phyloP scores from a whole-genome alignment of 2,329 filamentous ascomycete genomes.

The Erysiphe neolycopersici region DNA sequence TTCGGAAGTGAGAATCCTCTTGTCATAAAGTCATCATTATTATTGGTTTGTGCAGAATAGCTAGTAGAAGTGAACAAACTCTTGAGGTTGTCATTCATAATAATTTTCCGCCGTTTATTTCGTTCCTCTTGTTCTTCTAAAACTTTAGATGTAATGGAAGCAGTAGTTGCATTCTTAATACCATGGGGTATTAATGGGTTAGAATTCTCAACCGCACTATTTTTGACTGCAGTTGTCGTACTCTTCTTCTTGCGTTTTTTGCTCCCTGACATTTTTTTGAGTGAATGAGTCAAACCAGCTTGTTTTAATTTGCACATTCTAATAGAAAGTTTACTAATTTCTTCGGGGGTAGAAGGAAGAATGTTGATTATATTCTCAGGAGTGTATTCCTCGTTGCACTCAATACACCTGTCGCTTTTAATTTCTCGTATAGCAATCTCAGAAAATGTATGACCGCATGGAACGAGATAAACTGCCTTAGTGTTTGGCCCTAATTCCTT shows the following conservation, averaged over 20 bases:
- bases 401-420: constrained; percentile 31
- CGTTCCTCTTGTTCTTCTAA: constrained; percentile 62
- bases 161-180: constrained; percentile 75
- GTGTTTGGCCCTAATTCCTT: constrained; percentile 59
- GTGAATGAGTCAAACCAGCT: constrained; percentile 52
- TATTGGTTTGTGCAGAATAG: constrained; percentile 17
- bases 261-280: constrained; percentile 51
- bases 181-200: constrained; percentile 17
- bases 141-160: constrained; percentile 63
- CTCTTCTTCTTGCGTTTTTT: constrained; percentile 38
- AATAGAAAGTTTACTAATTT: constrained; percentile 38
- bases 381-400: constrained; percentile 54
- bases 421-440: constrained; percentile 66
- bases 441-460: constrained; percentile 85
- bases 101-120: constrained; percentile 53
- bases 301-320: constrained; percentile 43
- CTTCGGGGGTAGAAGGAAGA: constrained; percentile 41
- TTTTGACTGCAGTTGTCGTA: constrained; percentile 12
- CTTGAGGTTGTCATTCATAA: constrained; percentile 25
- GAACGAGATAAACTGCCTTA: constrained; percentile 70
- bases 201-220: constrained; percentile 5
- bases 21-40: constrained; percentile 27
- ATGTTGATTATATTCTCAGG: constrained; percentile 60
- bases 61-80: constrained; percentile 23
- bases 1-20: constrained; percentile 26